These are phyloP conservation scores for Sporormia fimetaria DNA, from an alignment of 495 filamentous ascomycete species.

Conservation along the genomic window DNA sequence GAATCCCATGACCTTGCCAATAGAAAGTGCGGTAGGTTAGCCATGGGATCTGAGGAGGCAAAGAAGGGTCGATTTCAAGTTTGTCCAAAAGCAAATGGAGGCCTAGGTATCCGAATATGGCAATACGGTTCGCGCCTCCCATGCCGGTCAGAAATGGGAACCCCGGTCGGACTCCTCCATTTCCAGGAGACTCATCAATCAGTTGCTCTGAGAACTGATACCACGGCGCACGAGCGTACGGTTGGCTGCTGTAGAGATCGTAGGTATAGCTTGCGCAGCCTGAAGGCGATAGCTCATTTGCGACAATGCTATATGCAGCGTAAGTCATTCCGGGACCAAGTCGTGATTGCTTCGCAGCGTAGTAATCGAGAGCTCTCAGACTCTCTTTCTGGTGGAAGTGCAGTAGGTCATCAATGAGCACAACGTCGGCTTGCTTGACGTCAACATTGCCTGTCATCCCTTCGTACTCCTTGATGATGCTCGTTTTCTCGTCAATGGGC, in stretches of 20 bases:
- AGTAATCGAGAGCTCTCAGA: slow-evolving; percentile 50
- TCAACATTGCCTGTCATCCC: slow-evolving; percentile 50
- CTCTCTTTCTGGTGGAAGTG: slow-evolving; percentile 46
- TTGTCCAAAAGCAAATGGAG: slow-evolving; percentile 44
- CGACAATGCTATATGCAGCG: slow-evolving; percentile 51
- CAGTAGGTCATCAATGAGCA: slow-evolving; percentile 49
- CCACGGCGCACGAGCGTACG: slow-evolving; percentile 45
- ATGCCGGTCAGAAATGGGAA: slow-evolving; percentile 59
- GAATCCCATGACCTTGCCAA: slow-evolving; percentile 56
- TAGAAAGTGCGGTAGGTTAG: slow-evolving; percentile 57
- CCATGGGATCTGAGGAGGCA: slow-evolving; percentile 51
- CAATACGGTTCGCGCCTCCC: slow-evolving; percentile 52
- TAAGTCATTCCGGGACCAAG: slow-evolving; percentile 59
- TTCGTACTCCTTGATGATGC: slow-evolving; percentile 58
- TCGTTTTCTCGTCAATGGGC: slow-evolving; percentile 33
- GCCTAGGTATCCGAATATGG: slow-evolving; percentile 50
- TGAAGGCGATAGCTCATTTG: slow-evolving; percentile 45
- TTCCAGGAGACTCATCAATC: slow-evolving; percentile 49
- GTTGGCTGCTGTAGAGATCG: slow-evolving; percentile 43
- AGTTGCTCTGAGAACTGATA: slow-evolving; percentile 61
- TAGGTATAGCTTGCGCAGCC: slow-evolving; percentile 57
- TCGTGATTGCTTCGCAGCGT: slow-evolving; percentile 51
- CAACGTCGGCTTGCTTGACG: slow-evolving; percentile 57
- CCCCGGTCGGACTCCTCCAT: slow-evolving; percentile 57
- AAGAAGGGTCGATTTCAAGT: slow-evolving; percentile 46